Conservation (phyloP, 352 stramenopile species). For the Phytopythium litorale region DNA sequence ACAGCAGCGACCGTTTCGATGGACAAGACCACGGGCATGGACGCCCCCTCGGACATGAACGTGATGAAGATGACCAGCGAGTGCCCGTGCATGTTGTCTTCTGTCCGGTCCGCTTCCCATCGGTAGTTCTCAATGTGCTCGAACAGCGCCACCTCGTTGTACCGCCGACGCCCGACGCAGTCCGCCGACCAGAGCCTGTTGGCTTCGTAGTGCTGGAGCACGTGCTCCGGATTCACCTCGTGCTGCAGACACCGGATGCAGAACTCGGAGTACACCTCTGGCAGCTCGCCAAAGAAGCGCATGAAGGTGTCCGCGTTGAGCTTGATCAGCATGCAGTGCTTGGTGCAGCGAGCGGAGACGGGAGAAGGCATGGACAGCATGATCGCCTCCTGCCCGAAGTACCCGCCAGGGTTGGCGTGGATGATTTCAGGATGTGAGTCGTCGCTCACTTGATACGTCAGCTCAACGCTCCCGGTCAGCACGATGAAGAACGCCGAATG, state of each 20-base stretch:
- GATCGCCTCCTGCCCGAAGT: conserved; percentile 68
- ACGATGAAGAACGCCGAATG: conserved; percentile 42
- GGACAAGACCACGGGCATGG: conserved; percentile 31
- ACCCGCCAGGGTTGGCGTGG: conserved; percentile 40
- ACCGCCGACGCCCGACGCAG: conserved; percentile 33
- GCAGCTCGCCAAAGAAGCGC: conserved; percentile 50
- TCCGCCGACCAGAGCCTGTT: conserved; percentile 57
- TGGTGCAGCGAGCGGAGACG: conserved; percentile 26
- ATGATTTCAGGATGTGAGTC: conserved; percentile 19
- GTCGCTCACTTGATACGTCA: conserved; percentile 20
- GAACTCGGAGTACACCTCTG: conserved; percentile 61
- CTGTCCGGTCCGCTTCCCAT: conserved; percentile 44
- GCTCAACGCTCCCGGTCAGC: conserved; percentile 32
- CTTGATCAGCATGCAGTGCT: conserved; percentile 47
- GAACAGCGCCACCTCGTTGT: conserved; percentile 55
- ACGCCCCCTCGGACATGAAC: conserved; percentile 37
- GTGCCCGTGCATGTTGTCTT: conserved; percentile 48
- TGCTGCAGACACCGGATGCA: conserved; percentile 65
- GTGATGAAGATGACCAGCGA: conserved; percentile 57
- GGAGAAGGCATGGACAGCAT: conserved; percentile 36
- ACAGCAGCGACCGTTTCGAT: conserved; percentile 22
- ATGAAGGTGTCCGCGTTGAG: conserved; percentile 37
- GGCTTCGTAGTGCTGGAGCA: conserved; percentile 69
- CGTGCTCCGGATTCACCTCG: conserved; percentile 35
- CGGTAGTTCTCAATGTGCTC: conserved; percentile 69